These are phyloP conservation scores for Nicotiana tomentosiformis DNA, from an alignment of 257 asterid genomes.

Conservation along the genomic window DNA sequence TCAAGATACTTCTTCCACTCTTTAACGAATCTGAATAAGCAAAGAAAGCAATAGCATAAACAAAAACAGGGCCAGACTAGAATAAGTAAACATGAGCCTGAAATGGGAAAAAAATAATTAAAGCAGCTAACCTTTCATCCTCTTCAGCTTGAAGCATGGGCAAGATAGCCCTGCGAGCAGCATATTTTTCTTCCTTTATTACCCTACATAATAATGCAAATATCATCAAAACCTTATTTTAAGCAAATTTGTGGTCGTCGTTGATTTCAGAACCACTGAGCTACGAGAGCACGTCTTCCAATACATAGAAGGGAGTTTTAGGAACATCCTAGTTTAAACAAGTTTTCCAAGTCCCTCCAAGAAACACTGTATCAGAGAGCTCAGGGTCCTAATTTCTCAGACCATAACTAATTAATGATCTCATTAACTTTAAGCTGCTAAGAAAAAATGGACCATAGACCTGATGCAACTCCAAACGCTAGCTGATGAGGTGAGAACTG, in stretches of 20 bases:
- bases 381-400: not conserved
- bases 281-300: not conserved
- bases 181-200: constrained; percentile 71
- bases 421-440: not conserved
- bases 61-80: not conserved
- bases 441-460: not conserved
- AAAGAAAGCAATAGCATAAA: not conserved
- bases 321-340: not conserved
- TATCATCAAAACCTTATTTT: not conserved
- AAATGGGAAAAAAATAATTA: not conserved
- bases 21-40: constrained; percentile 48
- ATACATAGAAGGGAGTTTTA: not conserved
- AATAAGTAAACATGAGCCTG: not conserved
- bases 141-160: constrained; percentile 89
- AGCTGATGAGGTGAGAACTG: not conserved
- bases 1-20: constrained; percentile 82
- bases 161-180: constrained; percentile 67
- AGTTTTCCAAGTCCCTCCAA: not conserved
- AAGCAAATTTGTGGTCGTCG: not conserved
- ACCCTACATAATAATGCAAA: constrained; percentile 39
- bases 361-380: not conserved
- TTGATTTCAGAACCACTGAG: not conserved
- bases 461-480: not conserved
- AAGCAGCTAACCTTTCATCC: constrained; percentile 56
- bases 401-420: not conserved